Evolutionary conservation across 805 yeast species (phyloP).

Genomic region (Wickerhamomyces hampshirensis): DNA sequence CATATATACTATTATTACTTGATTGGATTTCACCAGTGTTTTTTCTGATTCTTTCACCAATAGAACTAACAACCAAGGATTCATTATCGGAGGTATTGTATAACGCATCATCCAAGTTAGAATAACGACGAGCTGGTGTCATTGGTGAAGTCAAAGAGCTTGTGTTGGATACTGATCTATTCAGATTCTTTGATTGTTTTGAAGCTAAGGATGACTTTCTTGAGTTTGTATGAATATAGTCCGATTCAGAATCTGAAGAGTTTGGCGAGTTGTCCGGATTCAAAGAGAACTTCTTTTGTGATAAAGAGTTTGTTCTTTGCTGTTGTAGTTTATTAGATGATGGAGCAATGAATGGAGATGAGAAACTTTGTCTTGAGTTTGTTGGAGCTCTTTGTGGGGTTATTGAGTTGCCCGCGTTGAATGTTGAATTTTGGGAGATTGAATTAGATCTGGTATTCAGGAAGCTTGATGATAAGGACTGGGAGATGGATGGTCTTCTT

Average conservation of each 20-base stretch:
- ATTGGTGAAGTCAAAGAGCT: slow-evolving; percentile 3
- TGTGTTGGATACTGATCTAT: slow-evolving; percentile 8
- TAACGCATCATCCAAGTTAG: slow-evolving; percentile 10
- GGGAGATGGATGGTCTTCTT: slow-evolving; percentile 56
- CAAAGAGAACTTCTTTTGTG: slow-evolving; percentile 17
- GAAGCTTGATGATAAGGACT: slow-evolving; percentile 33
- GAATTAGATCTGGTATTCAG: slow-evolving; percentile 21
- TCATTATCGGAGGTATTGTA: slow-evolving; percentile 21
- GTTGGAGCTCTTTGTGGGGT: slow-evolving; percentile 22
- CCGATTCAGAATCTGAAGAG: slow-evolving; percentile 26
- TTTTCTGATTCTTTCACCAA: slow-evolving; percentile 30
- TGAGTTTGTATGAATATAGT: slow-evolving; percentile 10
- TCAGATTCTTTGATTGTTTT: slow-evolving; percentile 7
- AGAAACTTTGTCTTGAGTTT: slow-evolving; percentile 22
- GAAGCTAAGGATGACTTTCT: slow-evolving; percentile 15
- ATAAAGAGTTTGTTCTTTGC: slow-evolving; percentile 13
- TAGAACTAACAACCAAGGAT: slow-evolving; percentile 27
- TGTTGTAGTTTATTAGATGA: slow-evolving; percentile 9
- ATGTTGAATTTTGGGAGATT: slow-evolving; percentile 8
- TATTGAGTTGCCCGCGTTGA: slow-evolving; percentile 15
- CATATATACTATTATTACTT: slow-evolving; percentile 14
- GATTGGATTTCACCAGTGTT: slow-evolving; percentile 26
- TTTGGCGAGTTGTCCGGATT: slow-evolving; percentile 21
- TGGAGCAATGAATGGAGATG: slow-evolving; percentile 28
- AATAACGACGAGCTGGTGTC: slow-evolving; percentile 2